A percentile compares a stretch with the other conserved stretches of the same genome.
Evolutionary conservation across 495 filamentous ascomycete species (phyloP).

Genomic region (Lindgomyces ingoldianus): DNA sequence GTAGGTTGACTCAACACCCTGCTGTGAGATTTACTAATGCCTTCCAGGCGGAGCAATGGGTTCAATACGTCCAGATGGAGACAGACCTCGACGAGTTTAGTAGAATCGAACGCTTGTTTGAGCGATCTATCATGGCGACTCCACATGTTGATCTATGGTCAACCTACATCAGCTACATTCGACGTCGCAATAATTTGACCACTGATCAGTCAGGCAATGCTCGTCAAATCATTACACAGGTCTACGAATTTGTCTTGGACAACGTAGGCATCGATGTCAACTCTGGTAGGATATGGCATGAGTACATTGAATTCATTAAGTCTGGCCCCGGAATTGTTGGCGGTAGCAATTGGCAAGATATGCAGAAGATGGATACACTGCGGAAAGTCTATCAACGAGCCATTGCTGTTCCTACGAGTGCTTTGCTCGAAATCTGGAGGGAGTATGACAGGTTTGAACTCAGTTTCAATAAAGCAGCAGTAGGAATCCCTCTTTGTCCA

Average conservation of each 20-base stretch:
- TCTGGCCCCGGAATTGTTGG: conserved; percentile 80
- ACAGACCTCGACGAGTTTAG: conserved; percentile 74
- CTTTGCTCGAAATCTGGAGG: conserved; percentile 84
- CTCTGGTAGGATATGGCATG: conserved; percentile 85
- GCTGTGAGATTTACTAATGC: conserved; percentile 28
- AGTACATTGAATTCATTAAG: conserved; percentile 89
- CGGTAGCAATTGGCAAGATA: conserved; percentile 88
- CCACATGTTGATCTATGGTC: conserved; percentile 86
- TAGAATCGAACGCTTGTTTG: conserved; percentile 79
- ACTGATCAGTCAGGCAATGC: conserved; percentile 76
- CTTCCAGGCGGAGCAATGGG: conserved; percentile 82
- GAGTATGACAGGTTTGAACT: conserved; percentile 97
- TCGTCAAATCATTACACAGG: conserved; percentile 71
- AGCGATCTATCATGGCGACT: conserved; percentile 66
- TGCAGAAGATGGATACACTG: conserved; percentile 93
- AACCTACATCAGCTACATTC: conserved; percentile 92
- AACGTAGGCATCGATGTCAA: conserved; percentile 91
- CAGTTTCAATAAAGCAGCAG: conserved; percentile 83
- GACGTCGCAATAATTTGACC: conserved; percentile 80
- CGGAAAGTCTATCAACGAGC: conserved; percentile 90
- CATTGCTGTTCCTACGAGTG: conserved; percentile 77
- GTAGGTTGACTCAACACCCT: conserved; percentile 58
- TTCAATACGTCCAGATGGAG: conserved; percentile 83
- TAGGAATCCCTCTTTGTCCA: conserved; percentile 47
- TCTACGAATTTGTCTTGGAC: conserved; percentile 88